Evolutionary conservation across 441 rosid species (phyloP), one percentile per base, ranked within the genome.

Genomic region (Capsella rubella): DNA sequence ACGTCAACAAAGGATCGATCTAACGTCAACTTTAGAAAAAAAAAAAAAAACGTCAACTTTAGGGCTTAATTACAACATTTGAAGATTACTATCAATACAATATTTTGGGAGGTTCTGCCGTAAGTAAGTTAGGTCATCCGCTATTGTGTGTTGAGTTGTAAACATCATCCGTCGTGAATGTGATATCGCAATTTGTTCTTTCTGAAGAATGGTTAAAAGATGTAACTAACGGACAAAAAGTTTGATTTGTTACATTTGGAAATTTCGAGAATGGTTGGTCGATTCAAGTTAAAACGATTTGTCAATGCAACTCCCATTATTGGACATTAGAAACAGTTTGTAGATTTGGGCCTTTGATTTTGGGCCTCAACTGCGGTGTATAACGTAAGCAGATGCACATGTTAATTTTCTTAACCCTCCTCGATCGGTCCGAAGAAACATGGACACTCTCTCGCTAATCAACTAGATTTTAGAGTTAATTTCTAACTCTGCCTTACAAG

Each of bases 391-490:
- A 32, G 9, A 39, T 18, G 47, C 28, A 34, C 64, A 13, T 37
- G 13, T 16, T 56, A 7, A 12, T 9, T 37, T 37, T 8, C 12
- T 3, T 37, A 8, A 37, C 10, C 4, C 40, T 37, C 39, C 39
- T 8, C 42, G 42, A 13, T 39, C 42, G 42, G 42, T 39, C 42
- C 42, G 47, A 14, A 42, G 47, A 42, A 42, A 42, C 5, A 42
- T 42, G 47, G 47, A 42, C 47, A 13, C n/a, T 42, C n/a, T 42
- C 3, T 56, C 47, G 73, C 28, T 21, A 46, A 69, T 45, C 73
- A 57, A 21, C 18, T 13, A 55, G 9, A 43, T 43, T 42, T 56
- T 18, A 1, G 3, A 55, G 32, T 43, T 43, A 37, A 9, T 37
- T 37, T 37, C 42, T 1, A 37, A 37, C 42, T 9, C 10, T 37